These are phyloP conservation scores for Clausena lansium DNA, from an alignment of 345 rosid genomes.

Conservation along the genomic window DNA sequence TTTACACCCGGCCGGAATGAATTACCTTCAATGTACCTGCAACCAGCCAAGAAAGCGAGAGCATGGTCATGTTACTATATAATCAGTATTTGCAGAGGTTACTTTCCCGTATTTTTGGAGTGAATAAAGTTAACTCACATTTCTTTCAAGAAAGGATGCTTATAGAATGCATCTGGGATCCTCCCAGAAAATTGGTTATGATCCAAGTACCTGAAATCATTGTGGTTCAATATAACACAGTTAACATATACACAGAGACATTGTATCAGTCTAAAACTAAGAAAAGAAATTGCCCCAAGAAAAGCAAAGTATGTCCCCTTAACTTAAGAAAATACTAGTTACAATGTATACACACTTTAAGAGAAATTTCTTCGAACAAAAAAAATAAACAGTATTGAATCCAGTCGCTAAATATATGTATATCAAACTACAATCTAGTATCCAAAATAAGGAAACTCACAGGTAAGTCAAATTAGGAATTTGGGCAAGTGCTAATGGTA, in stretches of 20 bases:
- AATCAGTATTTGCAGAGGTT: background rate
- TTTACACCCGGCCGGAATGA: conserved; percentile 76
- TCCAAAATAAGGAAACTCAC: conserved; percentile 44
- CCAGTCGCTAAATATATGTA: background rate
- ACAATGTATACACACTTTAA: background rate
- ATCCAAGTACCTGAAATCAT: conserved; percentile 75
- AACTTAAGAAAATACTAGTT: background rate
- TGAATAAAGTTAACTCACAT: conserved; percentile 51
- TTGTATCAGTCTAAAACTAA: background rate
- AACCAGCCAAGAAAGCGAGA: background rate
- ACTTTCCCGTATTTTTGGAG: background rate
- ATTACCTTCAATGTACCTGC: conserved; percentile 87
- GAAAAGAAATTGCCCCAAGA: background rate
- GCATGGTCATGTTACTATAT: background rate
- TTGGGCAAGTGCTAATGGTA: conserved; percentile 70
- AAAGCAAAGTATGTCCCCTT: background rate
- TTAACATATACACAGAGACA: background rate
- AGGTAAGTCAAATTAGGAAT: conserved; percentile 77
- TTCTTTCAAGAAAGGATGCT: conserved; percentile 84
- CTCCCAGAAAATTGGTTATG: conserved; percentile 92
- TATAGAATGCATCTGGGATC: conserved; percentile 78
- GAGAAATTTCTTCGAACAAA: background rate
- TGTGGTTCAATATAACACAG: background rate
- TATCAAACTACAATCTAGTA: background rate
- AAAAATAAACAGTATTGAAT: background rate